Evolutionary conservation across 495 filamentous ascomycete genomes (phyloP).

Genomic region (Aspergillus nidulans): DNA sequence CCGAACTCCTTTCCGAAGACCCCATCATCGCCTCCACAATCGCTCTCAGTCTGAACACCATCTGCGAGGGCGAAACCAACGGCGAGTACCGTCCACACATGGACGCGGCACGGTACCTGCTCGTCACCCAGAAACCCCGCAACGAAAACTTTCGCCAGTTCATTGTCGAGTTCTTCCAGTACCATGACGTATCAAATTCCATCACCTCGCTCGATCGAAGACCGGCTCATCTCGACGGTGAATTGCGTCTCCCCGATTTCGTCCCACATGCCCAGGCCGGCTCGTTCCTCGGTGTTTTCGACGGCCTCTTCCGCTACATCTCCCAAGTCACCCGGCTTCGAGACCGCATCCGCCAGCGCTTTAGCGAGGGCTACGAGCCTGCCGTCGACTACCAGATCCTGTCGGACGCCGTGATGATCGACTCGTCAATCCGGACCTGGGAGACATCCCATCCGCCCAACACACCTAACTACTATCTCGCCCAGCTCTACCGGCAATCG

Average conservation of each 20-base stretch:
- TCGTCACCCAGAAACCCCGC: slow-evolving; percentile 53
- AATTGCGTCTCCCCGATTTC: slow-evolving; percentile 61
- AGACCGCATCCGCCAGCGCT: slow-evolving; percentile 67
- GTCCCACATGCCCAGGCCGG: slow-evolving; percentile 72
- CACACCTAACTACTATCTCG: slow-evolving; percentile 69
- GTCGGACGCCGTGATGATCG: slow-evolving; percentile 72
- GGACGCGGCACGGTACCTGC: slow-evolving; percentile 66
- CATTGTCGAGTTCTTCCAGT: slow-evolving; percentile 90
- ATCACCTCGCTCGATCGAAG: slow-evolving; percentile 64
- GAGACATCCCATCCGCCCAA: slow-evolving; percentile 63
- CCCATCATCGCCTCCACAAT: slow-evolving; percentile 75
- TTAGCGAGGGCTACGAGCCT: slow-evolving; percentile 58
- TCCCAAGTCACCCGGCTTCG: slow-evolving; percentile 76
- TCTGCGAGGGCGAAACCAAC: slow-evolving; percentile 69
- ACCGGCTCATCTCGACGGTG: slow-evolving; percentile 51
- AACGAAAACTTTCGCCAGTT: slow-evolving; percentile 70
- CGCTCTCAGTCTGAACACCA: slow-evolving; percentile 74
- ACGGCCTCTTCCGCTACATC: slow-evolving; percentile 77
- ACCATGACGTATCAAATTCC: slow-evolving; percentile 79
- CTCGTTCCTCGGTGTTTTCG: slow-evolving; percentile 77
- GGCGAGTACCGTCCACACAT: slow-evolving; percentile 83
- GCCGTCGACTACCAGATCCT: slow-evolving; percentile 71
- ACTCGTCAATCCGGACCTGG: slow-evolving; percentile 73
- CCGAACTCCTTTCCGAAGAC: slow-evolving; percentile 44
- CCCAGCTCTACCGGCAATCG: slow-evolving; percentile 81